Evolutionary conservation across 2,329 filamentous ascomycete genomes (phyloP).

Genomic region (Penicillium hesseltinei): DNA sequence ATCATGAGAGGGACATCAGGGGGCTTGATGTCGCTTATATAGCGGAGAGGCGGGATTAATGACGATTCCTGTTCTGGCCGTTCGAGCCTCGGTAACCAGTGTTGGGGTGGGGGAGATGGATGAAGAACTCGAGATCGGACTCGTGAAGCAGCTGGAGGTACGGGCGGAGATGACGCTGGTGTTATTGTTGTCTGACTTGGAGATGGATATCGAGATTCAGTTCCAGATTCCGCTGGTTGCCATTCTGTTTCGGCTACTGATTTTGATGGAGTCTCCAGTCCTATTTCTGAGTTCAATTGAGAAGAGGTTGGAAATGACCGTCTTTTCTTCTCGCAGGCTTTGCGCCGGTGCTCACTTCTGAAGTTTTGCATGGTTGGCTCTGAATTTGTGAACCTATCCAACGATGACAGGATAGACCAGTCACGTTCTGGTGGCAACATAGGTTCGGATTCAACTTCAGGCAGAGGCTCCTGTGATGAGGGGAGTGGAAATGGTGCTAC

Average conservation of each 20-base stretch:
- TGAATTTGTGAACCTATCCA: background rate
- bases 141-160: background rate
- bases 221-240: background rate
- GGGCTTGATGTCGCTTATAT: background rate
- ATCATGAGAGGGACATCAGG: background rate
- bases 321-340: background rate
- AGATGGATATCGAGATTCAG: background rate
- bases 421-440: background rate
- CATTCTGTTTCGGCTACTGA: background rate
- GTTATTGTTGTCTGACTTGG: background rate
- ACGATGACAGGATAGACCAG: background rate
- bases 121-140: too few relatives aligned
- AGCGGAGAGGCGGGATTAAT: background rate
- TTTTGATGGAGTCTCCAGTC: background rate
- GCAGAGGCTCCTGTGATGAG: background rate
- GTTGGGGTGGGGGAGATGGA: background rate
- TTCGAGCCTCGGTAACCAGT: background rate
- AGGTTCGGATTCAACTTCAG: background rate
- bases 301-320: background rate
- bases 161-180: background rate
- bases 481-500: background rate
- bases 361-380: background rate
- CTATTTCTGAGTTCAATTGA: background rate
- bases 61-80: background rate
- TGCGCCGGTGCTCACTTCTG: background rate